These are phyloP conservation scores for Arthrinium puccinioides DNA, from an alignment of 2,329 filamentous ascomycete species.

Conservation along the genomic window DNA sequence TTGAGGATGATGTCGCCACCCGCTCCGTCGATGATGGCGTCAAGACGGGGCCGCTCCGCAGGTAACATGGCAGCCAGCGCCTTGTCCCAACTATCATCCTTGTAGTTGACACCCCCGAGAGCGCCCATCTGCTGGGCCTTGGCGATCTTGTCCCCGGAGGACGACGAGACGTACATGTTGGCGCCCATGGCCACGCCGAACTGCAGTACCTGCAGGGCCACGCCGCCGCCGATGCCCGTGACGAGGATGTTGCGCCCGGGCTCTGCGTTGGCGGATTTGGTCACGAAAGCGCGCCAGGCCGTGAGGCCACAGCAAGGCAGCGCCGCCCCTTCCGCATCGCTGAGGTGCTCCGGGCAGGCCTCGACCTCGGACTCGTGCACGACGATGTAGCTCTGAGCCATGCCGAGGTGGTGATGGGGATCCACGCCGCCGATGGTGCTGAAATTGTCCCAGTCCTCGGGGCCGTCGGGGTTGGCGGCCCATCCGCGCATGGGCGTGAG, in stretches of 20 bases:
- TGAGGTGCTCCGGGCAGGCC: slow-evolving; percentile 65
- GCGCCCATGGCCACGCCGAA: slow-evolving; percentile 71
- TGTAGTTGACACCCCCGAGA: slow-evolving; percentile 76
- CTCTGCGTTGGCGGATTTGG: slow-evolving; percentile 59
- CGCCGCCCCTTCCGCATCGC: slow-evolving; percentile 69
- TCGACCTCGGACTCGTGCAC: slow-evolving; percentile 70
- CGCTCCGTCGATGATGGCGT: slow-evolving; percentile 85
- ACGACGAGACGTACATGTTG: slow-evolving; percentile 75
- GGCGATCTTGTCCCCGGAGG: slow-evolving; percentile 66
- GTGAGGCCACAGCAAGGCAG: slow-evolving; percentile 81
- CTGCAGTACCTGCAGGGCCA: slow-evolving; percentile 73
- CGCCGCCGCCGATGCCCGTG: slow-evolving; percentile 89
- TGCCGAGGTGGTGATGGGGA: slow-evolving; percentile 58
- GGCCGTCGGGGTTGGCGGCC: slow-evolving; percentile 62
- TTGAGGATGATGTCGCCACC: slow-evolving; percentile 77
- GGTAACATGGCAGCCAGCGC: slow-evolving; percentile 58
- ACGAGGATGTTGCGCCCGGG: slow-evolving; percentile 70
- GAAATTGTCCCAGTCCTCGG: slow-evolving; percentile 56
- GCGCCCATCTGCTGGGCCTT: slow-evolving; percentile 73
- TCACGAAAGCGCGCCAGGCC: slow-evolving; percentile 78
- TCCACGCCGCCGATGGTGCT: slow-evolving; percentile 64
- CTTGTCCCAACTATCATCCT: slow-evolving; percentile 73
- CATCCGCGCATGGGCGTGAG: slow-evolving; percentile 74
- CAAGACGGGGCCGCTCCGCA: slow-evolving; percentile 58
- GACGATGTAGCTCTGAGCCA: slow-evolving; percentile 64